A percentile compares a stretch with the other conserved stretches of the same genome.
Evolutionary conservation across 176 grass and related monocot species (phyloP).

Genomic region (Hyparrhenia diplandra): DNA sequence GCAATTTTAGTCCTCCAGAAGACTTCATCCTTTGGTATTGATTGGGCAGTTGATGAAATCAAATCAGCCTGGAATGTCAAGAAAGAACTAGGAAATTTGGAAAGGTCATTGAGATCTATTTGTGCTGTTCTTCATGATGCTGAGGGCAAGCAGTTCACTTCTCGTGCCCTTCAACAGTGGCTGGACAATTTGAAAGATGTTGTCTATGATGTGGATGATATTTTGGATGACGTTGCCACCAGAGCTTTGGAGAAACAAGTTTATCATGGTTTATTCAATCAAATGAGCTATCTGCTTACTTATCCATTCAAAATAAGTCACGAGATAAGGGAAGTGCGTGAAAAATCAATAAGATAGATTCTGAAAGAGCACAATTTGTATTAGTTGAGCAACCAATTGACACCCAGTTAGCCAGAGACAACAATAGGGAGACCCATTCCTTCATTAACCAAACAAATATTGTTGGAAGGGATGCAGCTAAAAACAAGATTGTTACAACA

Average conservation of each 20-base stretch:
- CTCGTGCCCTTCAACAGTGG: background rate
- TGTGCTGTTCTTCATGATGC: conserved; percentile 2
- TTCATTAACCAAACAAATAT: background rate
- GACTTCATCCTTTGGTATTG: background rate
- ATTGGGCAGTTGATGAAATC: background rate
- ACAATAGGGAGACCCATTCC: background rate
- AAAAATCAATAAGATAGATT: background rate
- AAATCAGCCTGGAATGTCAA: background rate
- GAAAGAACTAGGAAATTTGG: background rate
- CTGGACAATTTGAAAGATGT: background rate
- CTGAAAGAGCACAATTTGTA: background rate
- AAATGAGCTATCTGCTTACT: background rate
- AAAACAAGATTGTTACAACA: background rate
- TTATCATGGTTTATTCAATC: background rate
- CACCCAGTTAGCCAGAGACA: background rate
- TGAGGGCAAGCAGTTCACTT: background rate
- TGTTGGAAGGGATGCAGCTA: background rate
- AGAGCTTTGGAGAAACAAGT: background rate
- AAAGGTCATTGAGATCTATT: background rate
- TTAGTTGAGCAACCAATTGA: background rate
- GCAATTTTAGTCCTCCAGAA: background rate
- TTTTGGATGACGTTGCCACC: background rate
- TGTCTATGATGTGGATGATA: conserved; percentile 15
- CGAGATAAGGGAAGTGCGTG: background rate
- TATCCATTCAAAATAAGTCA: background rate